Evolutionary conservation across 2,329 filamentous ascomycete genomes (phyloP).

Genomic region (Ceratocystis variospora): DNA sequence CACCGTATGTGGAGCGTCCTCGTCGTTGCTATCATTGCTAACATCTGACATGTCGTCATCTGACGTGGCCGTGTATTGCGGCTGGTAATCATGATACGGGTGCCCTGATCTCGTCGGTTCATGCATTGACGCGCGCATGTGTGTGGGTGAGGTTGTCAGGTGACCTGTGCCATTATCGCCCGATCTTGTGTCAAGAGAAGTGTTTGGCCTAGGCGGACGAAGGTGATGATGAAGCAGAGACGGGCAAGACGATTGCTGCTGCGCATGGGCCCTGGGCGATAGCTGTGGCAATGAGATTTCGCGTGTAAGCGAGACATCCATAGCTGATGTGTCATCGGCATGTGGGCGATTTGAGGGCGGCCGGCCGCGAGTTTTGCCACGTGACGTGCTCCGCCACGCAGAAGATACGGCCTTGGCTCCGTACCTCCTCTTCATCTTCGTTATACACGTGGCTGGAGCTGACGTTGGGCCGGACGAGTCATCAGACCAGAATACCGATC

Average conservation of each 20-base stretch:
- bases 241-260: background rate
- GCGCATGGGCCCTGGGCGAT: background rate
- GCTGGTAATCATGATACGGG: constrained; percentile 21
- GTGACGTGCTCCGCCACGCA: constrained; percentile 50
- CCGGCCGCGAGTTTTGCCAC: constrained; percentile 60
- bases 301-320: background rate
- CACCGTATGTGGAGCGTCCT: background rate
- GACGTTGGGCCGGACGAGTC: constrained; percentile 57
- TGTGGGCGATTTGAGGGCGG: constrained; percentile 38
- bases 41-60: background rate
- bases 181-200: constrained; percentile 34
- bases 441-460: constrained; percentile 45
- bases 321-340: background rate
- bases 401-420: constrained; percentile 78
- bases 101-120: background rate
- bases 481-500: constrained; percentile 42
- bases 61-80: background rate
- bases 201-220: constrained; percentile 28
- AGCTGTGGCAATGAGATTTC: background rate
- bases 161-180: constrained; percentile 46
- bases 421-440: constrained; percentile 40
- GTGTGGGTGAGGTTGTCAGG: constrained; percentile 45
- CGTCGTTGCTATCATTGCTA: background rate
- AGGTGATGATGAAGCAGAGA: constrained; percentile 10
- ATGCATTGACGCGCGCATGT: background rate